Base-by-base conservation (phyloP, 2,329 filamentous ascomycete species). In the Teratosphaeria destructans region DNA sequence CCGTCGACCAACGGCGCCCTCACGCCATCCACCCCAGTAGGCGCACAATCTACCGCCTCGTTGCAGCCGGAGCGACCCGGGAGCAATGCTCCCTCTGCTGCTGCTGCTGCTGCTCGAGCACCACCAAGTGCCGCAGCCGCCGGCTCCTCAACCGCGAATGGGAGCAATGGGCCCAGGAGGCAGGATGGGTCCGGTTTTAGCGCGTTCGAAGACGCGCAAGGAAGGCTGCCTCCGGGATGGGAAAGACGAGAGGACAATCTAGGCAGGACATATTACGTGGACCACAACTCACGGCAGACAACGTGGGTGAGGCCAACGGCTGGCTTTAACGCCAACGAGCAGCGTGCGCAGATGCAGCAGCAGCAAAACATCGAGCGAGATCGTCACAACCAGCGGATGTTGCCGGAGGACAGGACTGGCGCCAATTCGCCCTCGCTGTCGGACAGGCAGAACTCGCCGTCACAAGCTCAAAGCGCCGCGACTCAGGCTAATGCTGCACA, bases 191-290 rank as follows among this genome's bases (percentile, higher is more conserved):
- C 68, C n/a, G 75, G 75, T 57, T 85, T 95, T 71, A 96, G 91
- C 69, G 92, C 93, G 0, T 99, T 99, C 66, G 93, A 97, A 76
- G 94, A 99, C 75, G 85, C 86, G n/a, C 92, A 96, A 71, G 94
- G 94, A 60, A 86, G 93, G 67, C 77, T 99, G 58, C 94, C 94
- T 37, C 86, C 89, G 56, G 94, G 94, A 37, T 99, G 94, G 93
- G 94, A 99, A 77, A 86, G 94, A 59, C 85, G 94, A 59, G 93
- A 97, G 74, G 94, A 99, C 73, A 94, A 96, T 67, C 76, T 97
- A 52, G 93, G 94, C 57, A 84, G 94, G 69, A 97, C 93, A 26
- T 99, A 99, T 73, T 99, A 97, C 72, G 94, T 99, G 57, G 94
- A 99, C 71, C 94, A 97, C 74, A 97, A 97, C 74, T 96, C 92